Conservation (phyloP, 1,139 yeast species). For the Maudiozyma humilis region DNA sequence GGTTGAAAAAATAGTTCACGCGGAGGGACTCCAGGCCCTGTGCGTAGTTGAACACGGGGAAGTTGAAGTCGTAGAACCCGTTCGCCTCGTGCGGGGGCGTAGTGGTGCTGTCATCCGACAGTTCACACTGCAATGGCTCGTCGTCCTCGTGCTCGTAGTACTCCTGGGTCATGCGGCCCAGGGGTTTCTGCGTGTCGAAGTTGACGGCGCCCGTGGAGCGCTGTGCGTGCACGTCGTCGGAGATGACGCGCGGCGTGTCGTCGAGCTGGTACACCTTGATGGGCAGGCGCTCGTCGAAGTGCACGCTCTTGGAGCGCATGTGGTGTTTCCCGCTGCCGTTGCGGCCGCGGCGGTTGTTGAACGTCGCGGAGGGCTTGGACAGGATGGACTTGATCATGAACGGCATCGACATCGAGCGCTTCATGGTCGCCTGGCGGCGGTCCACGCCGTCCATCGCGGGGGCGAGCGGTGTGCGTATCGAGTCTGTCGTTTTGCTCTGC, state of each 20-base stretch:
- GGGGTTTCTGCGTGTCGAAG: conserved; percentile 9
- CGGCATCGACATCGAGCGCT: conserved; percentile 27
- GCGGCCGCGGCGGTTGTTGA: background rate
- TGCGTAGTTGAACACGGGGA: conserved; percentile 23
- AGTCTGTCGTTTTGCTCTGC: conserved; percentile 2
- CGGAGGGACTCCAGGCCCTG: conserved; percentile 23
- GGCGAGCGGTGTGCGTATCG: background rate
- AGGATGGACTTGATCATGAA: conserved; percentile 11
- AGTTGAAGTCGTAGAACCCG: conserved; percentile 17
- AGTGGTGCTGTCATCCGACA: background rate
- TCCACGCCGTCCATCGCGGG: background rate
- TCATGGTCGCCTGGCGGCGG: background rate
- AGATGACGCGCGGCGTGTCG: conserved; percentile 23
- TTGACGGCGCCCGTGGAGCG: conserved; percentile 8
- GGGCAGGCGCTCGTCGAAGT: conserved; percentile 25
- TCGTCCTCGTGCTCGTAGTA: conserved; percentile 4
- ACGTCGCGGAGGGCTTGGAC: conserved; percentile 4
- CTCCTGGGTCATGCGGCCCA: conserved; percentile 5
- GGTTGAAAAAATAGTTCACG: conserved; percentile 23
- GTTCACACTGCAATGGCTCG: conserved; percentile 3
- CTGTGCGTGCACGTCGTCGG: conserved; percentile 7
- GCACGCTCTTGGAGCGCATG: conserved; percentile 26
- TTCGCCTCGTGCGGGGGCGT: conserved; percentile 4
- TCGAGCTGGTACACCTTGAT: conserved; percentile 23
- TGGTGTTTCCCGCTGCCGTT: background rate